Base-by-base conservation (phyloP, 371 early-diverging fungal species). In the Mucor piriformis region DNA sequence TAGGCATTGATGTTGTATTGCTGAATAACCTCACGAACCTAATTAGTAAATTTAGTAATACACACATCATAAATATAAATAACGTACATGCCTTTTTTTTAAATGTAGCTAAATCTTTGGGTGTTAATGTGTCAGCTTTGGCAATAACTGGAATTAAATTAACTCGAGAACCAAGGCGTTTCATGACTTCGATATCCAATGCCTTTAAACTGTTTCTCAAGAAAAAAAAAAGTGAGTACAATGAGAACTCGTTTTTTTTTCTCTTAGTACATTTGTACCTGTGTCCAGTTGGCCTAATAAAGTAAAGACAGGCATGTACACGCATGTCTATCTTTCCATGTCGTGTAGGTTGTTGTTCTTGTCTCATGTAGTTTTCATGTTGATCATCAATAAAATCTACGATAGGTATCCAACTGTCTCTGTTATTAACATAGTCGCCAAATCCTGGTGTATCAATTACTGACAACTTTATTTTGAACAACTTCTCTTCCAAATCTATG, bases 371-470 rank as follows among this genome's bases (percentile, higher is more conserved):
- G 50, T 74, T 84, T 69, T 91, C 92, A 79, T 94, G 94, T 78
- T 95, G 96, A 57, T 93, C 93, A 72, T 96, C 94, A 57, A 98
- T 86, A 72, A 94, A 84, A 27, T 86, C 81, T 57, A 88, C 70
- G 57, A 87, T 73, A 52, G 88, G 82, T 24, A 82, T 71, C 86
- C 87, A 85, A 59, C 83, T 83, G 54, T 83, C 77, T 63, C 76
- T 58, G 69, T 88, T 79, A 74, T 87, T 82, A 54, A 87, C 83
- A 72, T 91, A 95, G 72, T 95, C 95, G 44, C 95, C 95, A 74
- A 95, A 93, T 12, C 95, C 95, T 48, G 93, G 93, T n/a, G 94
- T 93, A 71, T 95, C 95, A 66, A 77, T 84, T 75, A 96, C 88
- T 42, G 88, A 90, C 57, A 96, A 74, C 60, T 91, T 89, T 42